Evolutionary conservation across 345 rosid genomes (phyloP), one percentile per base, ranked within the genome.

Genomic region (Bruguiera parviflora): DNA sequence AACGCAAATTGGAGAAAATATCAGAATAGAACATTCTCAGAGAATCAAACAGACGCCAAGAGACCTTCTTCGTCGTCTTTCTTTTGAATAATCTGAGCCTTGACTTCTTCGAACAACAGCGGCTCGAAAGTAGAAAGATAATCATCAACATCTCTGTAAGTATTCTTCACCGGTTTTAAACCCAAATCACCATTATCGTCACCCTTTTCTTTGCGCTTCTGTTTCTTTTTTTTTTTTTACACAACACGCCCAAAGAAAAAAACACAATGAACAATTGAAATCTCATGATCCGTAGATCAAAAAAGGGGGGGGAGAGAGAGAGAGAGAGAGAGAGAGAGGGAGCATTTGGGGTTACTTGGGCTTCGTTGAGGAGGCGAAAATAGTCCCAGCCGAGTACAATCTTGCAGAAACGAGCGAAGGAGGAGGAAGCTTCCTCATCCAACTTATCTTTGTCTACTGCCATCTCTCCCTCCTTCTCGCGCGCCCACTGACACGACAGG

Each of bases 21-120:
- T 27, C 28, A 56, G 18, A 56, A 56, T 9, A 22, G 24, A 25
- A 24, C 18, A 13, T 11, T 43, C 49, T 2, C 16, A 15, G 46
- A 39, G 15, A 39, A 2, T 9, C 13, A 39, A 39, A 11, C 13
- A 39, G 15, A 39, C 0, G 46, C 15, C 5, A 56, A 1, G 16
- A 24, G 18, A 89, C 97, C 95, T 86, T 91, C 90, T 79, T 88
- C 96, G 9, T 74, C 84, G 49, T 91, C 96, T 66, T 81, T 84
- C 65, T 71, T 88, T 74, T 87, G 98, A 69, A 85, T 77, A 73
- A 94, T 88, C 55, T 89, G 96, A 81, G 98, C 90, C 78, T 89
- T 94, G 31, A 88, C 92, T 84, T 94, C 98, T 76, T 94, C 98
- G 35, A 94, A 87, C 69, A 94, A 81, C 27, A 94, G 87, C 2